Evolutionary conservation across 2,329 filamentous ascomycete species (phyloP).

Genomic region (Trichoderma sp.): DNA sequence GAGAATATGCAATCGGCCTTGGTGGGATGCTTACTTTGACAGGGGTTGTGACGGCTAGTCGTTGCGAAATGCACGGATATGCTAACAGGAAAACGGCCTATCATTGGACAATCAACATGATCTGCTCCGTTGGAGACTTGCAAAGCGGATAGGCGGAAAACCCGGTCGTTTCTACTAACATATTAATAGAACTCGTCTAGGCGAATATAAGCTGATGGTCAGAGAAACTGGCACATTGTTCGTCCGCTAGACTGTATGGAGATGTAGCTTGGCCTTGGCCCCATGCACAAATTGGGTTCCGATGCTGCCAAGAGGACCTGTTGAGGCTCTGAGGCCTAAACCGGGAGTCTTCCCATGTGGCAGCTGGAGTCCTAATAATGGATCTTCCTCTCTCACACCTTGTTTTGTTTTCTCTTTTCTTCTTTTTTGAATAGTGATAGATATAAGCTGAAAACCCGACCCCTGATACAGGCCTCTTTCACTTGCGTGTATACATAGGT

Average conservation of each 20-base stretch:
- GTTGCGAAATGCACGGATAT: not conserved
- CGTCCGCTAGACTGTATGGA: not conserved
- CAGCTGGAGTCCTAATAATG: not conserved
- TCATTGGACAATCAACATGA: not conserved
- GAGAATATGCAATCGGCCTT: not conserved
- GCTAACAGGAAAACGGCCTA: not conserved
- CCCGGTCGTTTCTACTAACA: not conserved
- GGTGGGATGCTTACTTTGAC: not conserved
- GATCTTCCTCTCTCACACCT: not conserved
- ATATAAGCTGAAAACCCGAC: not conserved
- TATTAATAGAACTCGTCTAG: constrained; percentile 1
- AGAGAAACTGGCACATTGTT: not conserved
- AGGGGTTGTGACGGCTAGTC: not conserved
- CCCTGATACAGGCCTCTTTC: not conserved
- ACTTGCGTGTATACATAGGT: not conserved
- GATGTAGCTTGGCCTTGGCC: not conserved
- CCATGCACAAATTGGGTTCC: not conserved
- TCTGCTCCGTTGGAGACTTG: not conserved
- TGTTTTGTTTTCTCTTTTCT: not conserved
- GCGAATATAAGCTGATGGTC: constrained; percentile 1
- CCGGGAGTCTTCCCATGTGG: not conserved
- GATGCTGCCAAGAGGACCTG: not conserved
- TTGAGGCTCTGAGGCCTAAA: not conserved
- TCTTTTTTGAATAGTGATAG: not conserved
- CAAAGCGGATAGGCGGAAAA: not conserved